These are phyloP conservation scores for Daldinia eschscholtzii DNA, from an alignment of 2,329 filamentous ascomycete species.

Conservation along the genomic window DNA sequence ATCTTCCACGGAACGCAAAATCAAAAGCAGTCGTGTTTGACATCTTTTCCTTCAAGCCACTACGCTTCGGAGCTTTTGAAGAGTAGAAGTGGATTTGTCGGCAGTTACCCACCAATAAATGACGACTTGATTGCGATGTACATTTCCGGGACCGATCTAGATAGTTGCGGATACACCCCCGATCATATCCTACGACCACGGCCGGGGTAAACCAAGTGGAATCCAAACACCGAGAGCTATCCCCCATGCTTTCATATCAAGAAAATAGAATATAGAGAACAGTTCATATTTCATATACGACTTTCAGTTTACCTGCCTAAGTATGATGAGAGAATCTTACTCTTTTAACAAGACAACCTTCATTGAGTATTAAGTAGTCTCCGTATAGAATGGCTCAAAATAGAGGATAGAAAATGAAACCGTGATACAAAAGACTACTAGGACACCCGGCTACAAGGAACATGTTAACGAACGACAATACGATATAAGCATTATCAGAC, in stretches of 20 bases:
- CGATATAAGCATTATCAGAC: not conserved
- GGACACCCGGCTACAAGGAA: not conserved
- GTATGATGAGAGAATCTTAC: not conserved
- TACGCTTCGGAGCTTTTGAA: constrained; percentile 13
- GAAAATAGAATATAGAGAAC: not conserved
- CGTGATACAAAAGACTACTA: not conserved
- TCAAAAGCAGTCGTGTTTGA: constrained; percentile 7
- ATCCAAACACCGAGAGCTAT: not conserved
- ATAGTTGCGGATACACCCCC: constrained; percentile 14
- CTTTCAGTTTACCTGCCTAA: not conserved
- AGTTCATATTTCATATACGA: not conserved
- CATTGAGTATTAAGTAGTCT: not conserved
- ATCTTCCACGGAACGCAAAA: not conserved
- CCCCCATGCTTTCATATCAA: not conserved
- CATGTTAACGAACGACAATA: not conserved
- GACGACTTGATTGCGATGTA: not conserved
- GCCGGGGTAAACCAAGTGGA: not conserved
- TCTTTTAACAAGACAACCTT: not conserved
- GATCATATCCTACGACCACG: not conserved
- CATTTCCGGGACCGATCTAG: constrained; percentile 14
- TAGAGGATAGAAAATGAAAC: not conserved
- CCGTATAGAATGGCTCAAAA: not conserved
- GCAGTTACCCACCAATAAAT: constrained; percentile 28
- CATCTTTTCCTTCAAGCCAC: constrained; percentile 7
- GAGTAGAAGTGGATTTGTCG: constrained; percentile 22